A percentile compares a stretch with the other conserved stretches of the same genome.
phyloP scores from a whole-genome alignment of 176 grass and related monocot genomes.

The Avena eriantha region DNA sequence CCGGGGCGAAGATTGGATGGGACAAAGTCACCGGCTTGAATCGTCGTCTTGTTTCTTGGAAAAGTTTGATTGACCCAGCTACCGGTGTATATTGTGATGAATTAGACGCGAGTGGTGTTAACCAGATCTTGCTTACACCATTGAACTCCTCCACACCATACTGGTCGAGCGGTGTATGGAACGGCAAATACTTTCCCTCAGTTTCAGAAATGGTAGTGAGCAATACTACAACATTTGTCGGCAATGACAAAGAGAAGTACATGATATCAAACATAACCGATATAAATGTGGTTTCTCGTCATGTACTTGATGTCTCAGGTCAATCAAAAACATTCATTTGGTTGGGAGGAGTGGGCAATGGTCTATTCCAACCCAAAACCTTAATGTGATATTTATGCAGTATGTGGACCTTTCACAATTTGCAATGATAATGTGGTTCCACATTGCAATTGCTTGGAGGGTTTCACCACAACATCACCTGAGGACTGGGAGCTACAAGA shows the following conservation, averaged over 20 bases:
- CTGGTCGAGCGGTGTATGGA: conserved; percentile 38
- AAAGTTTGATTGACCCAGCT: too few relatives aligned
- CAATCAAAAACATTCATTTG: not conserved
- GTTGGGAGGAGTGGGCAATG: not conserved
- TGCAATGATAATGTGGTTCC: conserved; percentile 32
- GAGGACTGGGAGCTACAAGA: conserved; percentile 45
- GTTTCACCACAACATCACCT: conserved; percentile 30
- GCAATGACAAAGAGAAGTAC: conserved; percentile 34
- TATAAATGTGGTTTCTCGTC: not conserved
- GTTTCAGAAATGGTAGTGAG: conserved; percentile 19
- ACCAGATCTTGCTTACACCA: not conserved
- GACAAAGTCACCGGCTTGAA: too few relatives aligned
- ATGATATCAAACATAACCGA: conserved; percentile 8
- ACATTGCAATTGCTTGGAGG: conserved; percentile 46
- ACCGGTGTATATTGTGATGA: too few relatives aligned
- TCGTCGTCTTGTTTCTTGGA: too few relatives aligned
- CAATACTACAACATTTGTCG: conserved; percentile 4
- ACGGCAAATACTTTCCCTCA: conserved; percentile 31
- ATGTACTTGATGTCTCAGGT: too few relatives aligned
- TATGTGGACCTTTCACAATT: conserved; percentile 51
- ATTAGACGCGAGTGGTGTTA: not conserved
- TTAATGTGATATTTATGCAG: conserved; percentile 44
- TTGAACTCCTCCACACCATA: conserved; percentile 14
- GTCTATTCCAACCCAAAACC: conserved; percentile 19
- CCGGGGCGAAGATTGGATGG: too few relatives aligned